Percentiles rank a stretch among this genome's conserved stretches.
These are phyloP conservation scores for Globisporangium radiosum DNA, from an alignment of 352 stramenopile species.

Conservation along the genomic window DNA sequence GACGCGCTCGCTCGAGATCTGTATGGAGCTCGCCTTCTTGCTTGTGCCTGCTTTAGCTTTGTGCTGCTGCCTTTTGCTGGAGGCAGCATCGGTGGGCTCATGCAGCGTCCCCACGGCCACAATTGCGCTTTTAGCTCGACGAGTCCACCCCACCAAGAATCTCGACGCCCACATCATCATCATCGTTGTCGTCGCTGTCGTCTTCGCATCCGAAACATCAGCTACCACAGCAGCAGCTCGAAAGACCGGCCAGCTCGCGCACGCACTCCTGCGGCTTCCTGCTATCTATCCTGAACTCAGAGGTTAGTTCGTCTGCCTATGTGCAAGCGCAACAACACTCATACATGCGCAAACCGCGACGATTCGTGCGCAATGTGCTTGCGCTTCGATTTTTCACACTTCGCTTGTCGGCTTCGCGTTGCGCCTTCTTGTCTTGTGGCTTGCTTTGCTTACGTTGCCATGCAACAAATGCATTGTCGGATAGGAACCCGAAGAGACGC, in stretches of 20 bases:
- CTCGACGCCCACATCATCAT: too few relatives aligned
- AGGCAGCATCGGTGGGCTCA: not conserved
- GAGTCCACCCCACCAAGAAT: not conserved
- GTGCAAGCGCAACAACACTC: too few relatives aligned
- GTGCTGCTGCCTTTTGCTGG: not conserved
- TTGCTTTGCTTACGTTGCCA: not conserved
- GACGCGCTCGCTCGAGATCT: not conserved
- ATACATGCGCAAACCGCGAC: not conserved
- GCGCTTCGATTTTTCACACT: slow-evolving; percentile 2
- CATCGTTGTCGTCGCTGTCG: too few relatives aligned
- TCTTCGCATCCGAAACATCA: too few relatives aligned
- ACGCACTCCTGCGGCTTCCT: not conserved
- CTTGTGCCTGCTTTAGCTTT: not conserved
- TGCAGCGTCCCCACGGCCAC: not conserved
- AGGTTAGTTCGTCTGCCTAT: not conserved
- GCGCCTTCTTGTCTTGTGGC: not conserved
- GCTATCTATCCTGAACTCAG: not conserved
- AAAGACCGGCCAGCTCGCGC: too few relatives aligned
- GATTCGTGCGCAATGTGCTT: slow-evolving; percentile 2
- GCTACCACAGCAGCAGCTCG: too few relatives aligned
- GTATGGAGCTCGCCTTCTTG: too few relatives aligned
- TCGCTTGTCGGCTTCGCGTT: not conserved
- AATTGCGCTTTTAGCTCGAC: slow-evolving; percentile 11
- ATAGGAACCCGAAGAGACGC: slow-evolving; percentile 7
- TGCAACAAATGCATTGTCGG: too few relatives aligned